These are phyloP conservation scores for Alternaria triticimaculans DNA, from an alignment of 2,329 filamentous ascomycete genomes.

Conservation along the genomic window DNA sequence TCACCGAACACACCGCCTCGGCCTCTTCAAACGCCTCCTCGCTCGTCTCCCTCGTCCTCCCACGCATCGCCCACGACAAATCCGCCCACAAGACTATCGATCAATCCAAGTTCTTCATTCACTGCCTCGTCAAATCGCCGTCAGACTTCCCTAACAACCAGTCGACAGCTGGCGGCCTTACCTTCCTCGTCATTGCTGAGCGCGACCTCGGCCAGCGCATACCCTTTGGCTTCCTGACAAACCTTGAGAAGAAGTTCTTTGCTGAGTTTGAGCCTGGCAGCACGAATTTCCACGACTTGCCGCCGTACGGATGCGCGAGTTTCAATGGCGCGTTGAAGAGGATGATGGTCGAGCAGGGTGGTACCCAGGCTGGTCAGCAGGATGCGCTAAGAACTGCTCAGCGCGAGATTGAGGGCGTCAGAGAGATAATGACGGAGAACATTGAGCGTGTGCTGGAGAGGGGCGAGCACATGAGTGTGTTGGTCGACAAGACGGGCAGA, in stretches of 20 bases:
- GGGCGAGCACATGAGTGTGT: slow-evolving; percentile 85
- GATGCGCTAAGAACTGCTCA: slow-evolving; percentile 86
- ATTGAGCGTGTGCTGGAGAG: slow-evolving; percentile 89
- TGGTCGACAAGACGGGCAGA: slow-evolving; percentile 96
- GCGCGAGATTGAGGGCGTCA: slow-evolving; percentile 88
- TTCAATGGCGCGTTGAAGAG: slow-evolving; percentile 82
- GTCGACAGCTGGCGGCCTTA: slow-evolving; percentile 78
- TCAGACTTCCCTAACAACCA: slow-evolving; percentile 62
- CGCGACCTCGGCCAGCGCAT: slow-evolving; percentile 82
- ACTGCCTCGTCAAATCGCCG: slow-evolving; percentile 89
- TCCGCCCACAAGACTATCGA: slow-evolving; percentile 94
- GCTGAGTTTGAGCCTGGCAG: slow-evolving; percentile 67
- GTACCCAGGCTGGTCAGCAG: slow-evolving; percentile 70
- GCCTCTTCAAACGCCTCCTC: slow-evolving; percentile 83
- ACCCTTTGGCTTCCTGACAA: slow-evolving; percentile 89
- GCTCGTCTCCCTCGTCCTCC: slow-evolving; percentile 91
- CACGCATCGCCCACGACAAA: slow-evolving; percentile 83
- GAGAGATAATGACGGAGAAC: slow-evolving; percentile 94
- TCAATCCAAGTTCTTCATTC: slow-evolving; percentile 89
- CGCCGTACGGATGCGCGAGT: slow-evolving; percentile 85
- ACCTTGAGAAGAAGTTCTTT: slow-evolving; percentile 89
- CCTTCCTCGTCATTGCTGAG: slow-evolving; percentile 89
- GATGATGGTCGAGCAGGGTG: slow-evolving; percentile 85
- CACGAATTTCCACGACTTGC: slow-evolving; percentile 78
- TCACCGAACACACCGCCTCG: slow-evolving; percentile 88